Evolutionary conservation across 768 basidiomycete genomes (phyloP), one percentile per base, ranked within the genome.

Genomic region (Tremella yokohamensis): DNA sequence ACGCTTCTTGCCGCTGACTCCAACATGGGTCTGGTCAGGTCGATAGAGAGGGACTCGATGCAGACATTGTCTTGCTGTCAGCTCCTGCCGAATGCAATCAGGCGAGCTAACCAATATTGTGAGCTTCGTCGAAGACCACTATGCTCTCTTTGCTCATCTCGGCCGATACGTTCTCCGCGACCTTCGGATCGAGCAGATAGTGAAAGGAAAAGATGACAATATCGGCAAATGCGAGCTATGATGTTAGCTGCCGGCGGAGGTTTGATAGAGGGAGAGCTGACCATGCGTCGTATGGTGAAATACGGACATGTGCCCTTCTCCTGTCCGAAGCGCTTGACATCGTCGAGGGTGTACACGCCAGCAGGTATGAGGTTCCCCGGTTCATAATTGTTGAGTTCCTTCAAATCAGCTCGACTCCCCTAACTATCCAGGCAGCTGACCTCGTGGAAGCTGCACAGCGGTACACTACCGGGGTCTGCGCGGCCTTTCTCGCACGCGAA

Each of bases 141-240:
- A 99, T 99, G 26, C 91, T 87, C 74, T 99, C 96, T 70, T 97
- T 98, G 8, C 88, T 89, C 79, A 99, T 82, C 76, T 99, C 96
- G 72, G 90, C 93, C 1, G 96, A 98, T 13, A 99, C 96, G 79
- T 98, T 93, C 67, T 98, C 96, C 0, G 96, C 96, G 40, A 99
- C 93, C 78, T 99, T 99, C 1, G 96, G 96, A 78, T 99, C 96
- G 26, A 99, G 83, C 26, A 99, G 81, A 75, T 99, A 99, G 76
- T 99, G 96, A 78, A 98, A 99, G 18, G 96, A 99, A 74, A 97
- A 99, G 77, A 99, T 98, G 77, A 99, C 85, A 66, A 98, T 82
- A 74, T 96, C 90, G 38, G 89, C 89, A 76, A 93, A 94, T 0
- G 90, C 87, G 84, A 99, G 87, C 94, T 98, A 63, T 25, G 13